Evolutionary conservation across 2,329 filamentous ascomycete species (phyloP).

Genomic region (Xylariaceae sp.): DNA sequence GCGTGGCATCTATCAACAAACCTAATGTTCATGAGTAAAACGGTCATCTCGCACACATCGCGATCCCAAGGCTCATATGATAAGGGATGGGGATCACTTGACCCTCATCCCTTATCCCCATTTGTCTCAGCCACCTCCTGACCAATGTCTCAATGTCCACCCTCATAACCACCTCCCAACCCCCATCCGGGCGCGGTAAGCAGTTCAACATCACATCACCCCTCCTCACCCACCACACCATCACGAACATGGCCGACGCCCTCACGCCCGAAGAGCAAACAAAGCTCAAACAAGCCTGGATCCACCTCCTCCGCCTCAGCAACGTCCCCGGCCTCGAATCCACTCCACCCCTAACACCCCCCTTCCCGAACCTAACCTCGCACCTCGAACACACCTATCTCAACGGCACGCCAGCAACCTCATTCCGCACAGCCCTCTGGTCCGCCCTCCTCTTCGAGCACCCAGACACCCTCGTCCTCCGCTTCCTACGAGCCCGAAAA

Average conservation of each 20-base stretch:
- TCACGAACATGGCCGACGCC: constrained; percentile 6
- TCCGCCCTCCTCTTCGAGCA: constrained; percentile 11
- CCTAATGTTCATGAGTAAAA: too few species aligned
- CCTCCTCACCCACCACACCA: background rate
- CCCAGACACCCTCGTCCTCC: constrained; percentile 14
- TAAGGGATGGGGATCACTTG: too few species aligned
- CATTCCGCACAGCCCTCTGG: constrained; percentile 15
- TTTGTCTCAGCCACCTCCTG: background rate
- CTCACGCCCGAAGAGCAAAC: constrained; percentile 12
- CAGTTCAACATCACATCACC: too few species aligned
- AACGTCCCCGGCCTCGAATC: background rate
- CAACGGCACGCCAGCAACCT: background rate
- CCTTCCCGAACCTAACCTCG: constrained; percentile 1
- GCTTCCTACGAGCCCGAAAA: constrained; percentile 20
- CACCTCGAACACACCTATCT: background rate
- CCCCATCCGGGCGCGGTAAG: too few species aligned
- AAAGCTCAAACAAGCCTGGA: constrained; percentile 16
- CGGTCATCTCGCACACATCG: too few species aligned
- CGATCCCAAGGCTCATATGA: too few species aligned
- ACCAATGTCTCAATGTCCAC: too few species aligned
- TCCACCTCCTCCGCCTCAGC: constrained; percentile 18
- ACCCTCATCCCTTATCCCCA: background rate
- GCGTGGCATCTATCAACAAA: too few species aligned
- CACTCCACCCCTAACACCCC: background rate
- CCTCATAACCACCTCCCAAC: too few species aligned